Base-by-base conservation (phyloP, 2,329 filamentous ascomycete species). In the Byssothecium circinans region DNA sequence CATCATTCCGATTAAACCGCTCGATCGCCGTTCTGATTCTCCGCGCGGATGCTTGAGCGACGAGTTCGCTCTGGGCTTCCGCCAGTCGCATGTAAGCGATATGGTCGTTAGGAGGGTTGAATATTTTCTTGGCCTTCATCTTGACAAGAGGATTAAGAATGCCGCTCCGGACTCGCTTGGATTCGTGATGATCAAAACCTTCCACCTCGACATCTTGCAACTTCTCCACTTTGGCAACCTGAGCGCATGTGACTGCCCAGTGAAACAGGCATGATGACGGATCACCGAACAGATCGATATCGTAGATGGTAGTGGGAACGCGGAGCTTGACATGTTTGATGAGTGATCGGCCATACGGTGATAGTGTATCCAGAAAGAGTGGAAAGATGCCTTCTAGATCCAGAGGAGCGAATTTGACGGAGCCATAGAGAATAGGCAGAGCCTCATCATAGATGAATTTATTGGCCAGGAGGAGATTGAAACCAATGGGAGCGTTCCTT, bases 181-280 rank as follows among this genome's bases (percentile, higher is more conserved):
- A 37, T 14, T 36, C 15, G 4, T 32, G 22, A 1, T 42, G 32
- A 18, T 45, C 18, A 18, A 47, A 29, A 10, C 58, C 57, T 42
- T 53, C 43, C 2, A 65, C 36, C 29, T 60, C 51, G 1, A 65
- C 45, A 4, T 47, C n/a, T 4, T 32, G 43, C 12, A 63, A 33
- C 0, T 49, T 46, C 17, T 43, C 46, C 2, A 66, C 48, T 11
- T 49, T 50, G 2, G 58, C 57, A 14, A 62, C 35, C 30, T 66
- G 61, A 8, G 61, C 60, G 35, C 62, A 66, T 1, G 60, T 62
- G 2, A 64, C 33, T 2, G 56, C 56, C 62, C 61, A 64, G 27
- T 61, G 47, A 35, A 64, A 57, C 2, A 49, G 47, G 2, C 43
- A 33, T 10, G 41, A 46, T 1, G 45, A 51, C 2, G 43, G 41